A percentile compares a stretch with the other conserved stretches of the same genome.
phyloP scores from a whole-genome alignment of 768 basidiomycete genomes.

The Phanerochaete sordida region DNA sequence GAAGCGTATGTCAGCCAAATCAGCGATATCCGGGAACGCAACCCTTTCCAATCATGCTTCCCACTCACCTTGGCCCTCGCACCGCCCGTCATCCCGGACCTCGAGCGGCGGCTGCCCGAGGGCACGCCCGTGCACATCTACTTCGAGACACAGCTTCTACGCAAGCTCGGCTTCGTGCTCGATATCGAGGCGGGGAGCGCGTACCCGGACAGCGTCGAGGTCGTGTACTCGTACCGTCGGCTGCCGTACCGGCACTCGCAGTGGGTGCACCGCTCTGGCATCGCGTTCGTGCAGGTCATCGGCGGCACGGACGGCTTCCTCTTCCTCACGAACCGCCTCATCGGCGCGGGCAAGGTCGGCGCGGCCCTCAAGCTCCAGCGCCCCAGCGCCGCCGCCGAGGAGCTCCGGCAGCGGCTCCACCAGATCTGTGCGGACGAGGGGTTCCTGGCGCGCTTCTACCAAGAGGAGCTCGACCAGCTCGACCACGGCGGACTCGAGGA shows the following conservation, averaged over 20 bases:
- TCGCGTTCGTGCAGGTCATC: slow-evolving; percentile 86
- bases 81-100: slow-evolving; percentile 67
- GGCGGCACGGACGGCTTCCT: slow-evolving; percentile 78
- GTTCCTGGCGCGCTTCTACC: slow-evolving; percentile 63
- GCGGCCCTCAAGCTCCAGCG: slow-evolving; percentile 47
- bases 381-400: slow-evolving; percentile 57
- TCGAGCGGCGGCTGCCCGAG: slow-evolving; percentile 66
- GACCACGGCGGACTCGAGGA: slow-evolving; percentile 41
- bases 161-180: slow-evolving; percentile 76
- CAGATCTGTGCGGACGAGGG: slow-evolving; percentile 62
- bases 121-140: slow-evolving; percentile 64
- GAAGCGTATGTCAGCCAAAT: slow-evolving; percentile 94
- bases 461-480: slow-evolving; percentile 58
- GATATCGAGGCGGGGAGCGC: slow-evolving; percentile 76
- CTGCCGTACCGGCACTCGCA: slow-evolving; percentile 78
- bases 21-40: slow-evolving; percentile 77
- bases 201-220: slow-evolving; percentile 80
- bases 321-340: slow-evolving; percentile 86
- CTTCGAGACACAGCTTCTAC: slow-evolving; percentile 78
- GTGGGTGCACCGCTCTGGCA: slow-evolving; percentile 87
- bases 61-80: slow-evolving; percentile 74
- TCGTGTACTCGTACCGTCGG: slow-evolving; percentile 87
- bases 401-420: slow-evolving; percentile 55
- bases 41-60: slow-evolving; percentile 89
- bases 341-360: slow-evolving; percentile 66